A percentile compares a stretch with the other conserved stretches of the same genome.
Evolutionary conservation across 2,329 filamentous ascomycete species (phyloP).

Genomic region (Sarocladium strictum): DNA sequence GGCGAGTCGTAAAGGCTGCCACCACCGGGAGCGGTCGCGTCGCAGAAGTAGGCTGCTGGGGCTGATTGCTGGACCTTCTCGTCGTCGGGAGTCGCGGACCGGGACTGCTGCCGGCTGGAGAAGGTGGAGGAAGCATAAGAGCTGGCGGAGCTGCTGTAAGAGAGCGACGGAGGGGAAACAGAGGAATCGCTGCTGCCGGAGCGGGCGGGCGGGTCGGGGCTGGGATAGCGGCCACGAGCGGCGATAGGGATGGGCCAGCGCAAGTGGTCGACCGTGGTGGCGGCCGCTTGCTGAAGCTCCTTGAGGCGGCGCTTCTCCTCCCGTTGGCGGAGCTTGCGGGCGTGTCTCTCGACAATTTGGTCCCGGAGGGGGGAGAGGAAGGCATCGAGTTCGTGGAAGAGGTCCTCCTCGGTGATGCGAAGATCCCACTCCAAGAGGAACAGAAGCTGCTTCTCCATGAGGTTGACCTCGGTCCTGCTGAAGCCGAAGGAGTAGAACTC

Average conservation of each 20-base stretch:
- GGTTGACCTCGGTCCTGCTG: conserved; percentile 90
- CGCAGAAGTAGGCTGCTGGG: conserved; percentile 35
- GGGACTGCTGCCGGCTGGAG: conserved; percentile 42
- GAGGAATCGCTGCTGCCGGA: conserved; percentile 23
- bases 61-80: conserved; percentile 17
- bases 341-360: conserved; percentile 45
- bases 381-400: conserved; percentile 78
- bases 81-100: conserved; percentile 45
- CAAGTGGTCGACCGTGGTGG: conserved; percentile 11
- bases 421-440: conserved; percentile 94
- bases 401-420: conserved; percentile 75
- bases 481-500: conserved; percentile 71
- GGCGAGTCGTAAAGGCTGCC: conserved; percentile 45
- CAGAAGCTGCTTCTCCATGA: conserved; percentile 98
- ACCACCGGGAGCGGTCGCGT: conserved; percentile 20
- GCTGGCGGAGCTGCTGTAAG: conserved; percentile 42
- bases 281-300: conserved; percentile 27
- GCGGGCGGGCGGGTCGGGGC: conserved; percentile 32
- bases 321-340: conserved; percentile 43
- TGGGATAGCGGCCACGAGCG: conserved; percentile 36
- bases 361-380: conserved; percentile 82
- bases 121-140: conserved; percentile 43
- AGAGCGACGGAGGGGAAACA: conserved; percentile 41
- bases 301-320: conserved; percentile 38
- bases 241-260: conserved; percentile 41